A percentile compares a stretch with the other conserved stretches of the same genome.
These are phyloP conservation scores for Lasiodiplodia theobromae DNA, from an alignment of 2,329 filamentous ascomycete genomes.

Conservation along the genomic window DNA sequence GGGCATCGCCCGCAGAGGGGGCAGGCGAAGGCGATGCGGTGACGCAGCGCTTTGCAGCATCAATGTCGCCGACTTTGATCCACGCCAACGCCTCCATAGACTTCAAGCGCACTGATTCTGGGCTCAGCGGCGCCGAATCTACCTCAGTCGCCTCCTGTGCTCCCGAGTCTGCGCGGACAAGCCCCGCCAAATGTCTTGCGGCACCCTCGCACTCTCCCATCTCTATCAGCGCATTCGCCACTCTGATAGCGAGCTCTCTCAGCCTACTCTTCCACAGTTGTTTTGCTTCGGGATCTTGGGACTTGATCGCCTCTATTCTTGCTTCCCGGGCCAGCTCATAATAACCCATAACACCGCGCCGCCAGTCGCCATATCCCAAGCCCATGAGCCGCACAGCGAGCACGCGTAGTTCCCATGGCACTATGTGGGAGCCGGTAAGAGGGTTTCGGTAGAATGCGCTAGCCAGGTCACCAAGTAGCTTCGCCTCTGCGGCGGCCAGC, in stretches of 20 bases:
- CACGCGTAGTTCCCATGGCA: constrained; percentile 87
- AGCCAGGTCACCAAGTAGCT: constrained; percentile 67
- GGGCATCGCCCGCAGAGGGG: constrained; percentile 23
- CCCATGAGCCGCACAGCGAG: constrained; percentile 84
- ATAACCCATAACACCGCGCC: constrained; percentile 86
- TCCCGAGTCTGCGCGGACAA: constrained; percentile 56
- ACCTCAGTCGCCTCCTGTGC: constrained; percentile 52
- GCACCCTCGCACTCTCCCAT: constrained; percentile 90
- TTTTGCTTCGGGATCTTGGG: constrained; percentile 59
- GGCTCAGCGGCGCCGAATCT: constrained; percentile 33
- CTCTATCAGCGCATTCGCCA: constrained; percentile 73
- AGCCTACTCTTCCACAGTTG: constrained; percentile 75
- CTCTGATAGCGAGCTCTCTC: constrained; percentile 73
- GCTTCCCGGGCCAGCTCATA: constrained; percentile 88
- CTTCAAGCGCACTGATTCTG: constrained; percentile 43
- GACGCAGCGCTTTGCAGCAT: constrained; percentile 68
- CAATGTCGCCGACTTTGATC: constrained; percentile 79
- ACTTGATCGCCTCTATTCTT: constrained; percentile 63
- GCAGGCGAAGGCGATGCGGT: constrained; percentile 33
- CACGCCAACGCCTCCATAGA: constrained; percentile 69
- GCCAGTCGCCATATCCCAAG: constrained; percentile 82
- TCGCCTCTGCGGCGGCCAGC: constrained; percentile 66
- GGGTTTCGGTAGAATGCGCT: constrained; percentile 60
- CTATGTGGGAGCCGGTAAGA: constrained; percentile 62
- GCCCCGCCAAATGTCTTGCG: constrained; percentile 70